These are phyloP conservation scores for Cornus controversa DNA, from an alignment of 148 eudicot genomes.

Conservation along the genomic window DNA sequence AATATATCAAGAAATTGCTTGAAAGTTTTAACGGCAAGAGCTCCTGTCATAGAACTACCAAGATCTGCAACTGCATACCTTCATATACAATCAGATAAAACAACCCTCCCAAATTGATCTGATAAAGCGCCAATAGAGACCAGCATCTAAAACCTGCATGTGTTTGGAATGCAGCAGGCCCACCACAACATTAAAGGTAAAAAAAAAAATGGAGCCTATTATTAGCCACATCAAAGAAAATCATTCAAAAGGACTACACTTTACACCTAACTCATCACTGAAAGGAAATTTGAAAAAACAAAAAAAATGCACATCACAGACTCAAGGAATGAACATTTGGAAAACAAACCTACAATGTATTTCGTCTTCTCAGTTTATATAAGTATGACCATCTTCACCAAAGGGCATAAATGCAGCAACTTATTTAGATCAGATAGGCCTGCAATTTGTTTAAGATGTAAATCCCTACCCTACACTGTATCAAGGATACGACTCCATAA, in stretches of 20 bases:
- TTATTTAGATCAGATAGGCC: slow-evolving; percentile 5
- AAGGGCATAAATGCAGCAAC: not conserved
- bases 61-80: slow-evolving; percentile 55
- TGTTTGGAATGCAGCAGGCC: slow-evolving; percentile 37
- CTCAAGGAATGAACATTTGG: slow-evolving; percentile 1
- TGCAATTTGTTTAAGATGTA: slow-evolving; percentile 8
- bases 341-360: not conserved
- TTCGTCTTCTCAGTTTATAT: not conserved
- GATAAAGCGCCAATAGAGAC: slow-evolving; percentile 49
- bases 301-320: slow-evolving; percentile 1
- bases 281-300: not conserved
- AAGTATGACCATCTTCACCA: slow-evolving; percentile 9
- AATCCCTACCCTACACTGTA: slow-evolving; percentile 7
- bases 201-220: slow-evolving; percentile 16
- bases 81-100: slow-evolving; percentile 35
- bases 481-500: not conserved
- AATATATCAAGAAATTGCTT: slow-evolving; percentile 1
- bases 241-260: not conserved
- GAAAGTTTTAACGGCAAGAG: slow-evolving; percentile 18
- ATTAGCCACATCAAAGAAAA: slow-evolving; percentile 9
- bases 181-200: slow-evolving; percentile 23
- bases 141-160: slow-evolving; percentile 47
- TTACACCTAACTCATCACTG: not conserved
- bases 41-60: slow-evolving; percentile 18
- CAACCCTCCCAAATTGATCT: slow-evolving; percentile 39